These are phyloP conservation scores for Dryas drummondii DNA, from an alignment of 306 rosid species.

Conservation along the genomic window DNA sequence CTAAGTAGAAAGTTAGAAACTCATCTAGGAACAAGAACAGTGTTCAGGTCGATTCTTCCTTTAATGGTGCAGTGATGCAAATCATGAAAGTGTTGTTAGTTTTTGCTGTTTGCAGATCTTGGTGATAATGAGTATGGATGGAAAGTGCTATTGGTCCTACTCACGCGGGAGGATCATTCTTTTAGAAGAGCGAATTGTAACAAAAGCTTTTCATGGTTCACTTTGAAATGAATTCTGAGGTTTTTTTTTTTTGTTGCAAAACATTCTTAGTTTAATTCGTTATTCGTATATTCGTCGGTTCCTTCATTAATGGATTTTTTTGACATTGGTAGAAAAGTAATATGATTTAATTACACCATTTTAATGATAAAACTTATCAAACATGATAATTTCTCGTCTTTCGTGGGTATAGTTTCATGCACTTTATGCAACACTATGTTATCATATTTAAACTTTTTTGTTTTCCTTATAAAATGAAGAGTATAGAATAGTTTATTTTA, in stretches of 20 bases:
- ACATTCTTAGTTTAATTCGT: too few relatives aligned
- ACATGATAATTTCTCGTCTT: too few relatives aligned
- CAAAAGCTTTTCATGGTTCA: background rate
- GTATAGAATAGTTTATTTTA: background rate
- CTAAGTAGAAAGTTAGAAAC: background rate
- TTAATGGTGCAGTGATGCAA: background rate
- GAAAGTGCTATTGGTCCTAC: constrained; percentile 1
- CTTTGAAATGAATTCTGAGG: background rate
- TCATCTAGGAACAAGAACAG: background rate
- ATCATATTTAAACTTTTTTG: too few relatives aligned
- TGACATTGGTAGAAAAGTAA: too few relatives aligned
- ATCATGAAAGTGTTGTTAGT: background rate
- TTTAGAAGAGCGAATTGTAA: background rate
- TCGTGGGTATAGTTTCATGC: too few relatives aligned
- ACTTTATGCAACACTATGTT: too few relatives aligned
- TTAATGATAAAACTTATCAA: too few relatives aligned
- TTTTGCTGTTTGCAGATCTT: constrained; percentile 4
- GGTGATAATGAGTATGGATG: background rate
- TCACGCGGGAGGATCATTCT: background rate
- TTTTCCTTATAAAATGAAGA: background rate
- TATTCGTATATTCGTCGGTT: too few relatives aligned
- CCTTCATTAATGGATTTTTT: too few relatives aligned
- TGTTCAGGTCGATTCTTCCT: background rate
- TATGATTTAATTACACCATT: too few relatives aligned
- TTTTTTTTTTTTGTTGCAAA: too few relatives aligned